phyloP scores from a whole-genome alignment of 768 basidiomycete species.

The Tricholoma matsutake region DNA sequence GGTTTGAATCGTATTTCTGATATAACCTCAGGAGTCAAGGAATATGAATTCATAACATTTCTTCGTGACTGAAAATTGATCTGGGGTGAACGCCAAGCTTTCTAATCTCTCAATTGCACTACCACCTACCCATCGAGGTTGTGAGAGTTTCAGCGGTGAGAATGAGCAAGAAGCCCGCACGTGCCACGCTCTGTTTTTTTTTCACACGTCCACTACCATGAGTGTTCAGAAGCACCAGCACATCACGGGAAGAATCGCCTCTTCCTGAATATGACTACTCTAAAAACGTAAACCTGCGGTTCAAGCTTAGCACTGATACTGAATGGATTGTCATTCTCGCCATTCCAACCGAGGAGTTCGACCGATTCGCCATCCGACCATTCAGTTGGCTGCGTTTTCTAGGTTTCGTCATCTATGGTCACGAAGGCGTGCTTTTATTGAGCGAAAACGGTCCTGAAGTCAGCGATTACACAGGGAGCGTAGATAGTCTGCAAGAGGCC shows the following conservation, averaged over 20 bases:
- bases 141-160: too few relatives aligned
- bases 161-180: too few relatives aligned
- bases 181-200: too few relatives aligned
- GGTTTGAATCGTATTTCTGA: not conserved
- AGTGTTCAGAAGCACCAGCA: too few relatives aligned
- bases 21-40: not conserved
- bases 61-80: not conserved
- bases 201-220: too few relatives aligned
- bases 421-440: slow-evolving; percentile 7
- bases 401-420: slow-evolving; percentile 14
- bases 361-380: slow-evolving; percentile 9
- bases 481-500: slow-evolving; percentile 1
- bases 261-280: not conserved
- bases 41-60: not conserved
- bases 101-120: too few relatives aligned
- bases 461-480: slow-evolving; percentile 8
- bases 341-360: slow-evolving; percentile 12
- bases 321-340: slow-evolving; percentile 4
- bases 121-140: too few relatives aligned
- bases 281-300: not conserved
- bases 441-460: slow-evolving; percentile 11
- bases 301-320: not conserved
- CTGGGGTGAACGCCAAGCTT: not conserved
- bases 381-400: slow-evolving; percentile 18
- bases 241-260: not conserved